Conservation (phyloP, 2,329 filamentous ascomycete species). For the Hawksworthiomyces lignivorus region DNA sequence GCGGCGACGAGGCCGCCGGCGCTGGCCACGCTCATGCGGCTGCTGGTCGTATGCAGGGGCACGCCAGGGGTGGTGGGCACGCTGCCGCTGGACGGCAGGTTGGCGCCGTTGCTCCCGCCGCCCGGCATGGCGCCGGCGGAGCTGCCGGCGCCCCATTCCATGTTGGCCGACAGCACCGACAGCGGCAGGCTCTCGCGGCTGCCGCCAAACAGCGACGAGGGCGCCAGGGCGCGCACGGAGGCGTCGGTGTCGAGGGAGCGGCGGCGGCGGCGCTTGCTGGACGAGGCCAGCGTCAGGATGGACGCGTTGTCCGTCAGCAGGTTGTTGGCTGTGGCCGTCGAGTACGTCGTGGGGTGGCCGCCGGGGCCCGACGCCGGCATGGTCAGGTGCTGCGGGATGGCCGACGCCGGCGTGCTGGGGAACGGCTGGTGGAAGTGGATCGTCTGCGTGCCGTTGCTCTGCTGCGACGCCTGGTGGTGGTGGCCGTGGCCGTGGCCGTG, state of each 20-base stretch:
- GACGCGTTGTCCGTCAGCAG: conserved; percentile 79
- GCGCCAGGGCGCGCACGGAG: conserved; percentile 75
- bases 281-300: conserved; percentile 76
- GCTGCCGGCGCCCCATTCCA: conserved; percentile 38
- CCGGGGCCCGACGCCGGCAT: conserved; percentile 28
- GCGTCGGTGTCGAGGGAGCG: conserved; percentile 81
- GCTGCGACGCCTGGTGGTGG: conserved; percentile 34
- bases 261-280: conserved; percentile 67
- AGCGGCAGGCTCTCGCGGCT: conserved; percentile 73
- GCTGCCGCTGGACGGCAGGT: too few species aligned
- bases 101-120: conserved; percentile 25
- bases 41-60: conserved; percentile 41
- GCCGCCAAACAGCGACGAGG: conserved; percentile 73
- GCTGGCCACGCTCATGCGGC: conserved; percentile 19
- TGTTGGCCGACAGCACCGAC: conserved; percentile 67
- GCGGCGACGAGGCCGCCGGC: conserved; percentile 21
- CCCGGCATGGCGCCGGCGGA: conserved; percentile 49
- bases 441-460: conserved; percentile 31
- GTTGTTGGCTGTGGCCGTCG: conserved; percentile 72
- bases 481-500: conserved; percentile 26
- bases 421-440: conserved; percentile 61
- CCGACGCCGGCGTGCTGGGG: conserved; percentile 57
- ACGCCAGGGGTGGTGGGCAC: conserved; percentile 36
- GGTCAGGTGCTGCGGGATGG: conserved; percentile 63
- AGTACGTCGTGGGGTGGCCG: conserved; percentile 62